phyloP scores from a whole-genome alignment of 2,329 filamentous ascomycete genomes.

The Neofusicoccum sp. region DNA sequence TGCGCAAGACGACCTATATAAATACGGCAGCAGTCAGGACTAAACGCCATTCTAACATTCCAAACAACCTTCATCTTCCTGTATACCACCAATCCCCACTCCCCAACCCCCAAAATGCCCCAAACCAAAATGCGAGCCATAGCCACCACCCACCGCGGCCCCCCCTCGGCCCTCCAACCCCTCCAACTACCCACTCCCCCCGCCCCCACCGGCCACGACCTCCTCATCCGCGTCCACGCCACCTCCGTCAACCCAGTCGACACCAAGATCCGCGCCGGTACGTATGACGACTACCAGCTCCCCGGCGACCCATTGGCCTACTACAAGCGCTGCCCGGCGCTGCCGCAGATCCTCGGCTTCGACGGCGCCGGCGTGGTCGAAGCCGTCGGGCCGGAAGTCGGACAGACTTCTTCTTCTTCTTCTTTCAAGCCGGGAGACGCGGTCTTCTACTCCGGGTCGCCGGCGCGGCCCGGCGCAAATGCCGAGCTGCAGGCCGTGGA shows the following conservation, averaged over 20 bases:
- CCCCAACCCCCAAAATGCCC: background rate
- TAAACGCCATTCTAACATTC: too few species aligned
- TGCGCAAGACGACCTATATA: too few species aligned
- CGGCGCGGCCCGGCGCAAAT: constrained; percentile 42
- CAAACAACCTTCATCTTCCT: background rate
- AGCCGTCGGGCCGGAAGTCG: constrained; percentile 29
- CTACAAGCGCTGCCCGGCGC: constrained; percentile 28
- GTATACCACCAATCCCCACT: background rate
- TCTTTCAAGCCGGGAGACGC: constrained; percentile 45
- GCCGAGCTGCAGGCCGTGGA: constrained; percentile 46
- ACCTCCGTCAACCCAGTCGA: constrained; percentile 43
- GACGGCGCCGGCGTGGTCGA: constrained; percentile 44
- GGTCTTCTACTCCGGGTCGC: constrained; percentile 43
- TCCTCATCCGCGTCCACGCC: constrained; percentile 40
- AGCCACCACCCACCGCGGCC: constrained; percentile 30
- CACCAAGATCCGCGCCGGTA: constrained; percentile 35
- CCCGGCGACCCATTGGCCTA: constrained; percentile 29
- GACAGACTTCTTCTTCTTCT: too few species aligned
- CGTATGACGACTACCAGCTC: constrained; percentile 38
- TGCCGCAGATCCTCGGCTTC: constrained; percentile 44
- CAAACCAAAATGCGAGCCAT: constrained; percentile 30
- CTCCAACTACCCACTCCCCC: constrained; percentile 32
- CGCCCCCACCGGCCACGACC: constrained; percentile 31
- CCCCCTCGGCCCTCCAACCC: constrained; percentile 26
- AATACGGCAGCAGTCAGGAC: background rate